Conservation (phyloP, 192 early-diverging fungal genomes). For the Dimargaris xerosporica region DNA sequence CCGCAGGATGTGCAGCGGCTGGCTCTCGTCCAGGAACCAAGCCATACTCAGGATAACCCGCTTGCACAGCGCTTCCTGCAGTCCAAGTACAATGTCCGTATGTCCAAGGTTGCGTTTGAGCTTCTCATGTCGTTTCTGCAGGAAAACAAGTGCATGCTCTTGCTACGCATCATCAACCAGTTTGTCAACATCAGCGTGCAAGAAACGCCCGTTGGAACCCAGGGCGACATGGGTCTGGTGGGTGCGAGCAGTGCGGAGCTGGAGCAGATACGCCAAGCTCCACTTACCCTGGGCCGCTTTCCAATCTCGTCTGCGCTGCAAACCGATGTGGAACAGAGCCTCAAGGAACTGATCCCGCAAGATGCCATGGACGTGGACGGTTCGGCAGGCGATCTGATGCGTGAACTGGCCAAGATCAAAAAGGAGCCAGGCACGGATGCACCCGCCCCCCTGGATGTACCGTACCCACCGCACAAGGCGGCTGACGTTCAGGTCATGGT, state of each 20-base stretch:
- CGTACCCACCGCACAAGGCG: slow-evolving; percentile 38
- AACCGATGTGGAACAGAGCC: slow-evolving; percentile 63
- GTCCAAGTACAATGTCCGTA: slow-evolving; percentile 71
- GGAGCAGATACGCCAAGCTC: slow-evolving; percentile 68
- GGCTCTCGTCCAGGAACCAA: slow-evolving; percentile 45
- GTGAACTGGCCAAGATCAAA: slow-evolving; percentile 27
- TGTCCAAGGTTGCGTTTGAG: slow-evolving; percentile 78
- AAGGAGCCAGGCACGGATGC: slow-evolving; percentile 41
- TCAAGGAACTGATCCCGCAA: slow-evolving; percentile 48
- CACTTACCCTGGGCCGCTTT: slow-evolving; percentile 51
- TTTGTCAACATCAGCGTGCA: slow-evolving; percentile 59
- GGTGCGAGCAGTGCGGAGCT: slow-evolving; percentile 26
- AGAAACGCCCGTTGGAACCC: not conserved
- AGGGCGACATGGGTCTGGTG: slow-evolving; percentile 2
- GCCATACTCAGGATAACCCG: slow-evolving; percentile 68
- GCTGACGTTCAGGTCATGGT: not conserved
- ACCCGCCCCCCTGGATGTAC: slow-evolving; percentile 45
- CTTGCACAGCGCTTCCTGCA: slow-evolving; percentile 60
- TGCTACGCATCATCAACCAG: slow-evolving; percentile 86
- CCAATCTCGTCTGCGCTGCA: slow-evolving; percentile 56
- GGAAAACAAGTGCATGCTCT: slow-evolving; percentile 75
- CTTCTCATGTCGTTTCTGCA: slow-evolving; percentile 82
- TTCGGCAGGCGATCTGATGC: not conserved
- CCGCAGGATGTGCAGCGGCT: slow-evolving; percentile 53
- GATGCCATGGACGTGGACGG: slow-evolving; percentile 4